phyloP scores from a whole-genome alignment of 148 eudicot species.

The Arctostaphylos glauca region DNA sequence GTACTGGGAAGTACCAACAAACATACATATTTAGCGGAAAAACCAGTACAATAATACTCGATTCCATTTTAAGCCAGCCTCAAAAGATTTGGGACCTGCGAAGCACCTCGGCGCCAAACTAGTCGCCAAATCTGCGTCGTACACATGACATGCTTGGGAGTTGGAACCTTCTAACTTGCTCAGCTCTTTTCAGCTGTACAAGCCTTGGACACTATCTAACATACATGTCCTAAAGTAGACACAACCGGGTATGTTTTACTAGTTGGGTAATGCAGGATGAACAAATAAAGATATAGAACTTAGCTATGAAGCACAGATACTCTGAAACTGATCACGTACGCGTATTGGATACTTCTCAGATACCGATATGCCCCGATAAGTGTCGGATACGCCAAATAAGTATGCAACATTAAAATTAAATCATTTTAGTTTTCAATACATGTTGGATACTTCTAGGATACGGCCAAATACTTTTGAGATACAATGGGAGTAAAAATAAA shows the following conservation, averaged over 20 bases:
- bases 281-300: neutral
- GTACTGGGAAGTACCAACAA: neutral
- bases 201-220: neutral
- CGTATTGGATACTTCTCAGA: no score
- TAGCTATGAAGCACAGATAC: neutral
- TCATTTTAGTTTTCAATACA: no score
- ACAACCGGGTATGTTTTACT: neutral
- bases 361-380: no score
- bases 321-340: no score
- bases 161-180: neutral
- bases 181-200: neutral
- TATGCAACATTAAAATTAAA: no score
- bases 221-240: neutral
- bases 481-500: no score
- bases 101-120: neutral
- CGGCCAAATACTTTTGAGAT: no score
- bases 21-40: neutral
- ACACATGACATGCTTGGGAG: neutral
- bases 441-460: no score
- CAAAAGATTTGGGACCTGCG: neutral
- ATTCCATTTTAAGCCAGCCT: neutral
- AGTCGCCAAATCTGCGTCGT: neutral
- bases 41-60: neutral
- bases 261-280: neutral
- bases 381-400: no score